Evolutionary conservation across 306 rosid species (phyloP).

Genomic region (Oxytropis ochrocephala): DNA sequence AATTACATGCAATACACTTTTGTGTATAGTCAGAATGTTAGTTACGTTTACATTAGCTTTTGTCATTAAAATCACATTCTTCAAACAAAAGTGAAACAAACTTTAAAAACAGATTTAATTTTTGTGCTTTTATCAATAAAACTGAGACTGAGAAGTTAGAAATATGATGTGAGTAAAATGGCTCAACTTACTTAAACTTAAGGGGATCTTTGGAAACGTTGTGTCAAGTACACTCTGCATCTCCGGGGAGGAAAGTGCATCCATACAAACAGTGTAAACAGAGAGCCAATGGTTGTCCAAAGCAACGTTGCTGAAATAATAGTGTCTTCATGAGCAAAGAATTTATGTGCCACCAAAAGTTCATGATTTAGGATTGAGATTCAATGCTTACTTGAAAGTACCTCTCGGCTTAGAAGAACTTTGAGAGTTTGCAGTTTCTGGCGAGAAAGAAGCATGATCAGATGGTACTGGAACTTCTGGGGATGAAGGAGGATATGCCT

Average conservation of each 20-base stretch:
- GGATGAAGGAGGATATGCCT: conserved; percentile 27
- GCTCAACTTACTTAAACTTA: conserved; percentile 40
- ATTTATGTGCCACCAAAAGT: background rate
- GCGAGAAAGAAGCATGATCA: conserved; percentile 26
- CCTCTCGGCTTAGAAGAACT: conserved; percentile 30
- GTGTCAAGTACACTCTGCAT: conserved; percentile 35
- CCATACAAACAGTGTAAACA: conserved; percentile 59
- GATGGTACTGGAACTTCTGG: conserved; percentile 33
- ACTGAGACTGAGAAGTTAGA: background rate
- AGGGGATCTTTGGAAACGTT: conserved; percentile 27
- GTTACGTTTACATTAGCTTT: background rate
- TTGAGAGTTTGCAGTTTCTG: conserved; percentile 15
- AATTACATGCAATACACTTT: background rate
- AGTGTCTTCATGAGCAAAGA: conserved; percentile 26
- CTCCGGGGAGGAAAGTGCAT: conserved; percentile 50
- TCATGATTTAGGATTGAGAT: conserved; percentile 4
- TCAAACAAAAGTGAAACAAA: background rate
- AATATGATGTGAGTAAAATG: background rate
- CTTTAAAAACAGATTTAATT: background rate
- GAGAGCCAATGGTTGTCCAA: conserved; percentile 57
- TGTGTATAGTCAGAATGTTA: background rate
- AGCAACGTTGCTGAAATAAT: conserved; percentile 42
- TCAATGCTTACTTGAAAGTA: conserved; percentile 30
- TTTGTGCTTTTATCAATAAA: conserved; percentile 1
- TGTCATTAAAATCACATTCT: conserved; percentile 15